A percentile compares a stretch with the other conserved stretches of the same genome.
Conservation (phyloP, 306 rosid genomes). For the Adenanthera pavonina region DNA sequence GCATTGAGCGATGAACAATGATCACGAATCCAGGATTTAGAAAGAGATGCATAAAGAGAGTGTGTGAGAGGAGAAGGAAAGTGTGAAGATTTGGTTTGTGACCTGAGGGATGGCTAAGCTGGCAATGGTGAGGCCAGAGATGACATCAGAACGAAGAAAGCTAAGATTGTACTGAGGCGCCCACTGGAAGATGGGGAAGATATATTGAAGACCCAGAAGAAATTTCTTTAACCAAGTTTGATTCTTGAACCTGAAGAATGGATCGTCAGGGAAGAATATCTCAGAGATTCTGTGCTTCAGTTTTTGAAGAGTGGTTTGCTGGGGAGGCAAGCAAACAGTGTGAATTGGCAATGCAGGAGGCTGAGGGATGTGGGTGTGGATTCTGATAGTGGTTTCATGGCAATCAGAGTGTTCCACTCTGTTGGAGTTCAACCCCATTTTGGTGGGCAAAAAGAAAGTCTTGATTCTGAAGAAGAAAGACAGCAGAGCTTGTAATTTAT, state of each 20-base stretch:
- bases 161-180: constrained; percentile 61
- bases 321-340: constrained; percentile 67
- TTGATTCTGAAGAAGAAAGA: constrained; percentile 30
- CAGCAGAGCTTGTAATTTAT: constrained; percentile 48
- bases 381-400: constrained; percentile 48
- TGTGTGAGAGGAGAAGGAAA: neutral
- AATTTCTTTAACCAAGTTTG: constrained; percentile 57
- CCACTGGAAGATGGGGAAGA: constrained; percentile 89
- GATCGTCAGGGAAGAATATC: constrained; percentile 92
- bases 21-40: neutral
- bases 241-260: constrained; percentile 73
- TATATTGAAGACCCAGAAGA: constrained; percentile 61
- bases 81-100: neutral
- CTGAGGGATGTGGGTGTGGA: constrained; percentile 44
- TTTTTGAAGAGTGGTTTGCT: constrained; percentile 59
- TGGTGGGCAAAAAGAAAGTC: neutral
- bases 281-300: constrained; percentile 68
- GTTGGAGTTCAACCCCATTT: constrained; percentile 74
- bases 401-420: constrained; percentile 71
- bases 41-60: neutral
- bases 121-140: constrained; percentile 96
- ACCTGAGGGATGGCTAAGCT: constrained; percentile 99
- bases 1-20: no score
- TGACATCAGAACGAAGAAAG: constrained; percentile 72
- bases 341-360: constrained; percentile 55